Conservation (phyloP, 306 rosid genomes). For the Vigna trinervia region DNA sequence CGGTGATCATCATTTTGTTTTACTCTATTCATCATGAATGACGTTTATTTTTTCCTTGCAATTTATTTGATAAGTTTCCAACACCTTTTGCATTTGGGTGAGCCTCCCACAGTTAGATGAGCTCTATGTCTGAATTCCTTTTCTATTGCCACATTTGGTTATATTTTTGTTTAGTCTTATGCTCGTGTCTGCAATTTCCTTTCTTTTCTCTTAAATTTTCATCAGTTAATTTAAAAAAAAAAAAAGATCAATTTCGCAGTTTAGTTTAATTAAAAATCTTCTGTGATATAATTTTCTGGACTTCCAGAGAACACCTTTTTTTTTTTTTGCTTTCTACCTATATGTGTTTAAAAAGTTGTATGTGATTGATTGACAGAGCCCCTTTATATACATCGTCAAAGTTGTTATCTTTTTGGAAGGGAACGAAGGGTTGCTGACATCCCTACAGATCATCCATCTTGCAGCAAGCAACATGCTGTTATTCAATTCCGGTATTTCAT, state of each 20-base stretch:
- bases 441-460: conserved; percentile 98
- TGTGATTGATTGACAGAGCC: conserved; percentile 76
- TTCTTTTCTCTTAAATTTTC: not conserved
- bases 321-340: conserved; percentile 26
- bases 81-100: conserved; percentile 19
- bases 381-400: conserved; percentile 94
- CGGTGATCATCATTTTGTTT: conserved; percentile 5
- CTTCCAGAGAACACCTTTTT: conserved; percentile 9
- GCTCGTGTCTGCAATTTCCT: conserved; percentile 18
- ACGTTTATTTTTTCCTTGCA: conserved; percentile 25
- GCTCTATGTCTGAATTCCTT: not conserved
- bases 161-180: conserved; percentile 17
- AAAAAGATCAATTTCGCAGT: conserved; percentile 14
- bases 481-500: conserved; percentile 81
- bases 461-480: conserved; percentile 99
- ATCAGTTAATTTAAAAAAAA: not conserved
- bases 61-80: conserved; percentile 28
- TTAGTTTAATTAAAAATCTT: conserved; percentile 15
- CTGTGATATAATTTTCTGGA: conserved; percentile 12
- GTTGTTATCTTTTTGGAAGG: conserved; percentile 97
- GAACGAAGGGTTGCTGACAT: conserved; percentile 97
- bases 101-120: conserved; percentile 16
- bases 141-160: conserved; percentile 3
- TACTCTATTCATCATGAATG: not conserved
- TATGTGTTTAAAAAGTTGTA: conserved; percentile 40